Base-by-base conservation (phyloP, 2,329 filamentous ascomycete species). In the Pseudocercospora cruenta region DNA sequence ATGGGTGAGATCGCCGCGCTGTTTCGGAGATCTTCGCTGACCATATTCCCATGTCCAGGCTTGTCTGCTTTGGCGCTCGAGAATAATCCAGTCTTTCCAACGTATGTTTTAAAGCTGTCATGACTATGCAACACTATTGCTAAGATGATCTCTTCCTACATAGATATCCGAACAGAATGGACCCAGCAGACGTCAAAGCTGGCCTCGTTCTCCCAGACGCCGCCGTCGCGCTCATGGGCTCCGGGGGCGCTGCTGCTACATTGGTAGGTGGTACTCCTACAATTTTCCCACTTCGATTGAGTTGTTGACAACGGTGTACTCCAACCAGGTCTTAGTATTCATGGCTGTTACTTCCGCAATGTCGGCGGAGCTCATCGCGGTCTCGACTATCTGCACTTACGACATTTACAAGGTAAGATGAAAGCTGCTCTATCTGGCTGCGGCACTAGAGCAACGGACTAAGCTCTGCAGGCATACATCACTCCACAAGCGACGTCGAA, bases 171-270 rank as follows among this genome's bases (percentile, higher is more conserved):
- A 80, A 89, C 66, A 87, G 91, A 49, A 91, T 96, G 86, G 81
- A 84, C 4, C 82, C 87, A 0, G 85, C 85, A 3, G 92, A 96
- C 64, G 91, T 96, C 0, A 89, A 87, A 1, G 92, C 91, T 4
- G 93, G 93, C 1, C 83, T 96, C 9, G 92, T 94, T 0, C 84
- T 96, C 0, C 93, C 93, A 0, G 93, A 93, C 63, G 92, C 92
- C 0, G 91, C 93, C 0, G 91, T 95, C 4, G 91, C 91, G 0
- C 80, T 96, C 9, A 85, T 96, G 7, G 93, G 92, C 0, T 89
- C 89, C 71, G 91, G 91, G 3, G 93, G 93, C 55, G 93, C 92
- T 0, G 86, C 89, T 1, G 91, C 87, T 0, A 93, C 91, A 0
- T 84, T 94, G 1, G 47, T 51, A 51, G 1, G 47, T 12, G 28